Evolutionary conservation across 192 early-diverging fungal species (phyloP), one percentile per base, ranked within the genome.

Genomic region (Backusella circina): DNA sequence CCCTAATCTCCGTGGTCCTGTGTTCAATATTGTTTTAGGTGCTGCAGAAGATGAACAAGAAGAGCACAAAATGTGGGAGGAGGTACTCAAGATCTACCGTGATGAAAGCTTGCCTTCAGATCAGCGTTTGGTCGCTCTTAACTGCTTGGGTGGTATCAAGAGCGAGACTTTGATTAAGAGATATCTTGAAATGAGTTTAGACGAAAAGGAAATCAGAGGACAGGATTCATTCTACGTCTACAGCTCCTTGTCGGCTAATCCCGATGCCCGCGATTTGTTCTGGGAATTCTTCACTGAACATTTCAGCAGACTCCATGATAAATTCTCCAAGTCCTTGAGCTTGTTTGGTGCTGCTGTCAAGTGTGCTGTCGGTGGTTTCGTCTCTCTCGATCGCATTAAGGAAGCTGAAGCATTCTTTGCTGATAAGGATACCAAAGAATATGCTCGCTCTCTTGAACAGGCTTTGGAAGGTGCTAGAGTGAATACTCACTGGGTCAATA

Each of bases 1-100:
- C 72, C 90, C 93, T 36, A 92, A 95, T 75, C 50, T 95, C 15
- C 90, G 91, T 54, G 85, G 84, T 28, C 82, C 89, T 16, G 93
- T 94, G 6, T 97, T 91, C 86, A 77, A 80, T 38, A 89, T 91
- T 57, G 94, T 92, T 8, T 80, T 97, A 13, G 69, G 79, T 39
- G 72, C 90, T 64, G 93, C 89, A 37, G 87, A 88, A 26, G 83
- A 84, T 8, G 86, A 80, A 31, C 83, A 89, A 67, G 89, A 90
- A 67, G 82, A 83, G 50, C 37, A 47, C 3, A 35, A 35, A 12
- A 23, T 74, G 50, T 90, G 90, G 73, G 86, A 91, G 50, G 88
- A 86, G 21, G 88, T 90, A 21, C 70, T 87, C 68, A 82, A 87
- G 77, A 88, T 90, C 72, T 92, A 90, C 80, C 79, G 85, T 36